Base-by-base conservation (phyloP, 805 yeast genomes). In the Suhomyces tanzawaensis region DNA sequence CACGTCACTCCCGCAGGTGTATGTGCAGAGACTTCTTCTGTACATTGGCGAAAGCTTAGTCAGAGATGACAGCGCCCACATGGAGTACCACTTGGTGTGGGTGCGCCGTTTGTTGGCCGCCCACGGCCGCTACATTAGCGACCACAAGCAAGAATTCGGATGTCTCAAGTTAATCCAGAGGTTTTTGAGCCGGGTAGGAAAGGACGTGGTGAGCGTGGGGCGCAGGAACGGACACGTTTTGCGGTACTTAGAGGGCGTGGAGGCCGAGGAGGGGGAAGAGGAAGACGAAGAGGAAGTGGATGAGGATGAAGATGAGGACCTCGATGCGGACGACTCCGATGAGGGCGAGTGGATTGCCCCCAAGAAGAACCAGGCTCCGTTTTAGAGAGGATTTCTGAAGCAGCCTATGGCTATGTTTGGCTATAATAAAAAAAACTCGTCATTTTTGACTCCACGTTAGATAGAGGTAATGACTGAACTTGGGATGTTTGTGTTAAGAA, bases 41-140 rank as follows among this genome's bases (percentile, higher is more conserved):
- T 88, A 87, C 44, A 73, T 93, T 50, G 93, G 86, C 2, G 74
- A 76, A 29, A 72, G 77, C 46, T 71, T 81, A 24, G 74, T 74
- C 57, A 48, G 53, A 19, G 46, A 50, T 26, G 85, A 82, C 3
- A 79, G 88, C 4, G 89, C 78, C 23, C 98, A 93, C 62, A 57
- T 91, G 17, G 97, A 93, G 64, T 89, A 81, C 65, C 80, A 82
- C 51, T 59, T 93, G 45, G 49, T 84, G 8, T 93, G 99, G 98
- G 72, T 91, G 23, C 79, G 81, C 48, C 66, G 74, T 12, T 50
- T 89, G 4, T 60, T 93, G 13, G 71, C 82, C 1, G 60, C 72
- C 14, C 97, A 91, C 56, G 98, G 99, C 9, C 73, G 73, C 46
- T 82, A 77, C 58, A 83, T 93, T 37, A 72, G 77, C 28, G 59